Percentiles rank a stretch among this genome's conserved stretches.
Conservation (phyloP, 225 moss, liverwort and hornwort species). For the Pseudoscleropodium purum region DNA sequence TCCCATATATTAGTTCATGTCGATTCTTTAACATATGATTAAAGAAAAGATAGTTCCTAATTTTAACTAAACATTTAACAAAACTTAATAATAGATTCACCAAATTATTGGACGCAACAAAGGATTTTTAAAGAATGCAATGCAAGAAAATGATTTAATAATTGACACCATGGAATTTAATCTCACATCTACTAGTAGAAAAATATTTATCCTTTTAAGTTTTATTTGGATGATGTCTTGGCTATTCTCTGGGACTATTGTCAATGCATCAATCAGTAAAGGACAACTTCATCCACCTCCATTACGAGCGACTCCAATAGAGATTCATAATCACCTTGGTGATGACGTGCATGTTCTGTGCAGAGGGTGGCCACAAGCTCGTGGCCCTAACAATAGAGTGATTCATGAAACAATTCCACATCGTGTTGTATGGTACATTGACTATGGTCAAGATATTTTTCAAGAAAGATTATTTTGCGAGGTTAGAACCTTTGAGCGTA, state of each 20-base stretch:
- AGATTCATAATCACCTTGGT: background rate
- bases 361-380: background rate
- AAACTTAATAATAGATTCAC: background rate
- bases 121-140: too few relatives aligned
- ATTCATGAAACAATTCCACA: background rate
- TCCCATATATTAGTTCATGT: background rate
- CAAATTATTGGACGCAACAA: too few relatives aligned
- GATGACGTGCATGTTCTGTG: background rate
- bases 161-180: background rate
- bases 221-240: background rate
- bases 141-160: background rate
- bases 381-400: background rate
- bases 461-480: background rate
- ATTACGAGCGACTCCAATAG: background rate
- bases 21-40: background rate
- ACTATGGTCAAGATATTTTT: background rate
- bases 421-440: background rate
- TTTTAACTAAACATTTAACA: background rate
- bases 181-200: background rate
- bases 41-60: background rate
- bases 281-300: background rate
- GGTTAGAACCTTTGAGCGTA: background rate
- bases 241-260: background rate
- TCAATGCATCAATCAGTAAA: background rate
- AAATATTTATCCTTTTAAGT: background rate